These are phyloP conservation scores for Saccharomycopsis oosterbeekiorum DNA, from an alignment of 805 yeast species.

Conservation along the genomic window DNA sequence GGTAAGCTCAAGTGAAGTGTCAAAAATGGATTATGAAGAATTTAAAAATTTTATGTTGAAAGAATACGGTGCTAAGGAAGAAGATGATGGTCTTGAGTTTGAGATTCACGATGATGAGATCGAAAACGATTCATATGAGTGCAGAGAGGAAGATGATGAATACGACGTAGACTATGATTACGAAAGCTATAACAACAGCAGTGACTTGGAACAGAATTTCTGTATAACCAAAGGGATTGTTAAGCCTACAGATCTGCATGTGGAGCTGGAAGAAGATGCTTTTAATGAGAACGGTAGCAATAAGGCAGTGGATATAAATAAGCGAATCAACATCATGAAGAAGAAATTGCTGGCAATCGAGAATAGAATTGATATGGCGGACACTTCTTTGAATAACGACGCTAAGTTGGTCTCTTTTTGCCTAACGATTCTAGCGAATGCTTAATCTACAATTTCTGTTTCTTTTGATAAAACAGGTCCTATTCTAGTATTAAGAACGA, in stretches of 20 bases:
- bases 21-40: not conserved
- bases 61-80: not conserved
- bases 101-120: not conserved
- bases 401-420: not conserved
- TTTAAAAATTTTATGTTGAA: not conserved
- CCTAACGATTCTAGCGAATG: not conserved
- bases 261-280: not conserved
- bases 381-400: not conserved
- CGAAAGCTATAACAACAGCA: not conserved
- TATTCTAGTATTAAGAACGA: no score
- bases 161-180: not conserved
- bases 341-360: not conserved
- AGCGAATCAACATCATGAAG: not conserved
- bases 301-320: not conserved
- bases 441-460: not conserved
- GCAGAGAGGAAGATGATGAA: not conserved
- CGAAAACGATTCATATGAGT: not conserved
- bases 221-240: not conserved
- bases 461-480: no score
- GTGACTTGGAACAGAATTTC: not conserved
- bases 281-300: not conserved
- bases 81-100: not conserved
- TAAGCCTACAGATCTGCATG: not conserved
- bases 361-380: not conserved
- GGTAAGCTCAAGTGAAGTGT: not conserved